A percentile compares a stretch with the other conserved stretches of the same genome.
phyloP scores from a whole-genome alignment of 179 eudicot species.

The Heliamphora pulchella region DNA sequence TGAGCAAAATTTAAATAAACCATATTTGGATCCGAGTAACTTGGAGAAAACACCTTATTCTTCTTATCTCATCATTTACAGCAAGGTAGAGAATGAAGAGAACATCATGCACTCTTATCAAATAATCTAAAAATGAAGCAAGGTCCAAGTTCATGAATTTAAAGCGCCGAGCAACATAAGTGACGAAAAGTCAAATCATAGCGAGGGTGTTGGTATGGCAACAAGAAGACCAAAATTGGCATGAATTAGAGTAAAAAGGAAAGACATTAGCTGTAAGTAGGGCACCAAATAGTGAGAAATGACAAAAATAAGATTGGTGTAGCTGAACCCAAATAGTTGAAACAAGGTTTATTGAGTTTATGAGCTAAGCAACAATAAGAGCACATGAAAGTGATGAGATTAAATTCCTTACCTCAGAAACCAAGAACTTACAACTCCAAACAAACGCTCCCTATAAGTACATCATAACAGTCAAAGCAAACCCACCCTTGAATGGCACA shows the following conservation, averaged over 20 bases:
- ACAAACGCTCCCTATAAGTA: constrained; percentile 77
- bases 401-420: constrained; percentile 60
- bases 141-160: not conserved
- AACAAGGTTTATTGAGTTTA: not conserved
- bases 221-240: not conserved
- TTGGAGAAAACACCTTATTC: not conserved
- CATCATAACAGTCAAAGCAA: constrained; percentile 15
- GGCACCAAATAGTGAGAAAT: not conserved
- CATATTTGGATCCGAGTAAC: not conserved
- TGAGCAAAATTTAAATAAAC: not conserved
- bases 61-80: not conserved
- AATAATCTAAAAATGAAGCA: not conserved
- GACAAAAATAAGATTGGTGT: not conserved
- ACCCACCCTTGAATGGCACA: constrained; percentile 1
- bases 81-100: not conserved
- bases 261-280: not conserved
- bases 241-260: not conserved
- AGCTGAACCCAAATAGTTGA: constrained; percentile 6
- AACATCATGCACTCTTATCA: too few species aligned
- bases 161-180: too few species aligned
- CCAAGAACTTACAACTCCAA: constrained; percentile 89
- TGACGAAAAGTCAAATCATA: not conserved
- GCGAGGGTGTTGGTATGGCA: not conserved
- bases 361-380: not conserved
- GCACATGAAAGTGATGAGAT: constrained; percentile 2